phyloP scores from a whole-genome alignment of 1,284 basidiomycete species.

The Lentinula novae-zelandiae region DNA sequence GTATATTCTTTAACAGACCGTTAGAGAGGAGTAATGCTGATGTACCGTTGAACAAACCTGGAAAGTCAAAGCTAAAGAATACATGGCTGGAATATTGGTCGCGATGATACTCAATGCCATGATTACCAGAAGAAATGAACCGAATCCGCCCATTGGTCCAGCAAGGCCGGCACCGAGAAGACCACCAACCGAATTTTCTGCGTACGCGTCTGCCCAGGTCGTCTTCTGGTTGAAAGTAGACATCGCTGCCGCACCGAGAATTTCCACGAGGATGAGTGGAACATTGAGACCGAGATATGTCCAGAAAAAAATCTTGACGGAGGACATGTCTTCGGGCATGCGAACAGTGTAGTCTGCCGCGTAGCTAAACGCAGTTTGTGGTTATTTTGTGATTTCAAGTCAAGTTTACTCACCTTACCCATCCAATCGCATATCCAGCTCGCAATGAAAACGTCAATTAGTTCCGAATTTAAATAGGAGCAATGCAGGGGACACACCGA shows the following conservation, averaged over 20 bases:
- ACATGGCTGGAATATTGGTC: slow-evolving; percentile 84
- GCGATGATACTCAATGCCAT: slow-evolving; percentile 77
- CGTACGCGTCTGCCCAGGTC: slow-evolving; percentile 64
- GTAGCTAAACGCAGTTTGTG: slow-evolving; percentile 34
- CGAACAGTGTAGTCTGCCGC: not conserved
- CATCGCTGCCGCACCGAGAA: slow-evolving; percentile 70
- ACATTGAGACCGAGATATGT: slow-evolving; percentile 74
- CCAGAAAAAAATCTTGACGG: slow-evolving; percentile 59
- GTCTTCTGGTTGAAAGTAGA: slow-evolving; percentile 57
- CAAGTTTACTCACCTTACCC: not conserved
- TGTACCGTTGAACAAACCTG: slow-evolving; percentile 79
- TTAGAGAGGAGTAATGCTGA: slow-evolving; percentile 64
- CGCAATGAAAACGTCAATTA: not conserved
- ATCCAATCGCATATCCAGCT: slow-evolving; percentile 6
- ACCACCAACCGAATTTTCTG: slow-evolving; percentile 62
- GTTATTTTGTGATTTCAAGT: too few species aligned
- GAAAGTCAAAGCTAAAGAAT: slow-evolving; percentile 79
- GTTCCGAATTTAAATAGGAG: not conserved
- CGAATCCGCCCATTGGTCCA: slow-evolving; percentile 67
- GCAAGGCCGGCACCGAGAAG: slow-evolving; percentile 74
- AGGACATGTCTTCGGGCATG: slow-evolving; percentile 2
- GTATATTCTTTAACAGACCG: slow-evolving; percentile 23
- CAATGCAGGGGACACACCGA: not conserved
- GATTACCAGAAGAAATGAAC: slow-evolving; percentile 82
- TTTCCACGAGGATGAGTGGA: slow-evolving; percentile 58